A percentile compares a stretch with the other conserved stretches of the same genome.
Evolutionary conservation across 148 eudicot genomes (phyloP).

Genomic region (Dianthus caryophyllus): DNA sequence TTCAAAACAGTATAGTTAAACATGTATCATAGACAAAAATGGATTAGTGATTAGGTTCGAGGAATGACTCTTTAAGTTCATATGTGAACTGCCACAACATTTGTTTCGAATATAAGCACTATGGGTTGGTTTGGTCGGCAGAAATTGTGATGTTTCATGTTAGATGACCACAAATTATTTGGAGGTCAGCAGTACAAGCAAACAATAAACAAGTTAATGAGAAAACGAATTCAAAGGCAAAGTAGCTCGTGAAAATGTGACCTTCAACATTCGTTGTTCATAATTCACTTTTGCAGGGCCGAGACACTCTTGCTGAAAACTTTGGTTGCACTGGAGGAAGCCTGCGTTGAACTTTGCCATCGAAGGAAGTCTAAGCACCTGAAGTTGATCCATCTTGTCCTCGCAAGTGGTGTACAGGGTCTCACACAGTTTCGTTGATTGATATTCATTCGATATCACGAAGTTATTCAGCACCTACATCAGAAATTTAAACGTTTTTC

Average conservation of each 20-base stretch:
- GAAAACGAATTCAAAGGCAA: constrained; percentile 4
- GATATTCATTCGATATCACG: constrained; percentile 70
- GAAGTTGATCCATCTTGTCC: constrained; percentile 97
- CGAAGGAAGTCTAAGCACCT: constrained; percentile 86
- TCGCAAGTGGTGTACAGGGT: constrained; percentile 69
- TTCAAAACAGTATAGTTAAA: too few species aligned
- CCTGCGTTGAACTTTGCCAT: constrained; percentile 98
- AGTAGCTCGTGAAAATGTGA: constrained; percentile 16
- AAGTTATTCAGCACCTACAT: constrained; percentile 67
- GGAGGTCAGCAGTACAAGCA: neutral
- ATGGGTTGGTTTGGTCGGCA: too few species aligned
- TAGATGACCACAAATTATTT: too few species aligned
- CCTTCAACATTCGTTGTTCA: constrained; percentile 87
- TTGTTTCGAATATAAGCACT: too few species aligned
- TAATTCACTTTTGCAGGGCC: constrained; percentile 88
- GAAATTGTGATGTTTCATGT: too few species aligned
- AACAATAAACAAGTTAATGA: neutral
- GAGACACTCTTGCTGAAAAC: constrained; percentile 72
- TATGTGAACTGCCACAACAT: too few species aligned
- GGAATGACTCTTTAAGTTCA: too few species aligned
- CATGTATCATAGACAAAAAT: too few species aligned
- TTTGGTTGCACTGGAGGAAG: constrained; percentile 77
- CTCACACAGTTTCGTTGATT: constrained; percentile 88
- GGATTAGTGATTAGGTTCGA: too few species aligned
- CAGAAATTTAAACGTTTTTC: constrained; percentile 1